Conservation (phyloP, 1,284 basidiomycete genomes). For the Inonotus hispidus region DNA sequence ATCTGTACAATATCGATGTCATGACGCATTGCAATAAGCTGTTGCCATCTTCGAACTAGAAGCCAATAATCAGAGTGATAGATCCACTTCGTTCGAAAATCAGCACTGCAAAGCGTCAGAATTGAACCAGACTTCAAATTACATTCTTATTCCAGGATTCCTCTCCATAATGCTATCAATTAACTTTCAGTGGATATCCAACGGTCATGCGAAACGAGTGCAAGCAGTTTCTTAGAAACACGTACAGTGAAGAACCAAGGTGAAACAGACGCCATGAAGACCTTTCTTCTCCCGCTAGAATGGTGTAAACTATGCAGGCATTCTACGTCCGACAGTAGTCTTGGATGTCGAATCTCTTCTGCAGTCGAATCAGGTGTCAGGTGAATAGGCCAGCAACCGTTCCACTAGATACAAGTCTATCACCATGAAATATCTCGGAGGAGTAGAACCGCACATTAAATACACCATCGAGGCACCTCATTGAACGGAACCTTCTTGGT, state of each 20-base stretch:
- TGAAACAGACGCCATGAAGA: slow-evolving; percentile 52
- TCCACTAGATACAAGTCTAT: slow-evolving; percentile 40
- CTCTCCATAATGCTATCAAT: slow-evolving; percentile 15
- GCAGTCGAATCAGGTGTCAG: slow-evolving; percentile 35
- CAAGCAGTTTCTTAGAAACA: slow-evolving; percentile 22
- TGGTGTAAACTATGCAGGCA: slow-evolving; percentile 41
- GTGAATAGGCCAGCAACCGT: slow-evolving; percentile 59
- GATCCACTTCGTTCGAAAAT: slow-evolving; percentile 38
- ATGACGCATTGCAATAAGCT: slow-evolving; percentile 54
- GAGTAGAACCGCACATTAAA: slow-evolving; percentile 43
- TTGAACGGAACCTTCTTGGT: slow-evolving; percentile 39
- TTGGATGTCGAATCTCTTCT: slow-evolving; percentile 31
- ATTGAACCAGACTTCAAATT: slow-evolving; percentile 19
- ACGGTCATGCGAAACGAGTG: slow-evolving; percentile 23
- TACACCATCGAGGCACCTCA: slow-evolving; percentile 44
- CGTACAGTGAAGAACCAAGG: slow-evolving; percentile 82
- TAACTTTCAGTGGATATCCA: background rate
- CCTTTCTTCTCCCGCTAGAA: slow-evolving; percentile 21
- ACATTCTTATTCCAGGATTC: slow-evolving; percentile 76
- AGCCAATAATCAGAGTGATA: slow-evolving; percentile 61
- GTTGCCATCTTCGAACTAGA: slow-evolving; percentile 71
- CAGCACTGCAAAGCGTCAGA: no score
- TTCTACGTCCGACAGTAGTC: slow-evolving; percentile 41
- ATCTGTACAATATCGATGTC: slow-evolving; percentile 56
- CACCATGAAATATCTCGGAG: background rate